phyloP scores from a whole-genome alignment of 2,329 filamentous ascomycete species.

The Talaromyces verruculosus region DNA sequence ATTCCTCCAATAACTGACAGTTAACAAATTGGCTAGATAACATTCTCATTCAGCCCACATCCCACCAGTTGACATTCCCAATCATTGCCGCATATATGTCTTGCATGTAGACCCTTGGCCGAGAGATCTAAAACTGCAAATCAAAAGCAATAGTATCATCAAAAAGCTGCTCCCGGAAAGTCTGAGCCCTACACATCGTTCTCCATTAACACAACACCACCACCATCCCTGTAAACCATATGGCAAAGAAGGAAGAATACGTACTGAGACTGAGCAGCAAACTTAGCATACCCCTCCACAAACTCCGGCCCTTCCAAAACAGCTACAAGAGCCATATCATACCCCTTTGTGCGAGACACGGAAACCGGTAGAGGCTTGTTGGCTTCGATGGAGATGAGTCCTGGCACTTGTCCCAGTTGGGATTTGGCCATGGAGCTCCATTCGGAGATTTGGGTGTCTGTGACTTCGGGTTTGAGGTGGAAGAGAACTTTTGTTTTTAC shows the following conservation, averaged over 20 bases:
- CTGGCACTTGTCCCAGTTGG: constrained; percentile 48
- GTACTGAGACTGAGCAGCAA: constrained; percentile 50
- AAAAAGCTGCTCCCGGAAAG: constrained; percentile 43
- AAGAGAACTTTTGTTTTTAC: constrained; percentile 38
- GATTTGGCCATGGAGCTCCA: constrained; percentile 34
- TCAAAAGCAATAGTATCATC: constrained; percentile 47
- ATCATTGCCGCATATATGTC: not conserved
- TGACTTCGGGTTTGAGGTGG: constrained; percentile 43
- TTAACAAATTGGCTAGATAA: not conserved
- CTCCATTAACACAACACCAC: no score
- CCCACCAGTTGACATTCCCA: no score
- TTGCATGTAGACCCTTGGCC: not conserved
- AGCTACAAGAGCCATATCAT: constrained; percentile 49
- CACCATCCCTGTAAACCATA: no score
- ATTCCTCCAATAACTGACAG: not conserved
- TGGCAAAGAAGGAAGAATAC: constrained; percentile 23
- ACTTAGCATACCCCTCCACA: constrained; percentile 45
- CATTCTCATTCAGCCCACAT: not conserved
- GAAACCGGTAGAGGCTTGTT: constrained; percentile 41
- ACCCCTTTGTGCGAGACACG: constrained; percentile 46
- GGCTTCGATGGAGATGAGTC: constrained; percentile 40
- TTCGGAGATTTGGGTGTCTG: constrained; percentile 33
- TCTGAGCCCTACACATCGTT: constrained; percentile 36
- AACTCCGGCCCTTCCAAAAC: constrained; percentile 47
- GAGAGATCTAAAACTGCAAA: constrained; percentile 36